Evolutionary conservation across 768 basidiomycete genomes (phyloP), one percentile per base, ranked within the genome.

Genomic region (Lanmaoa rubissima): DNA sequence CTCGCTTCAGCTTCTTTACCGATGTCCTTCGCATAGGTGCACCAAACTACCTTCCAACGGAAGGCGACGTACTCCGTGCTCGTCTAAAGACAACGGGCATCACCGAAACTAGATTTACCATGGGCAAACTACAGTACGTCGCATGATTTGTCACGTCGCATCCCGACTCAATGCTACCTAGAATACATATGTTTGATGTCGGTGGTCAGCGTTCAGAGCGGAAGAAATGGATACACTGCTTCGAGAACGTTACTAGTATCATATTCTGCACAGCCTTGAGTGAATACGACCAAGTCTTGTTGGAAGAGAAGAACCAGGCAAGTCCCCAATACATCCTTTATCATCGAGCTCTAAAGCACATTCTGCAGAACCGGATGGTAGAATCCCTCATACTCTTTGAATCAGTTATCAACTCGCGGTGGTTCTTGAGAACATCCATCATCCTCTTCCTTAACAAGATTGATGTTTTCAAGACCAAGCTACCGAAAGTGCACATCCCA

Each of bases 221-320:
- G 21, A 91, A 91, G 68, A 90, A 90, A 59, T 89, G 87, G 88
- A 88, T 89, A 7, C 86, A 87, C 61, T 87, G 86, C 60, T 90
- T 89, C 52, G 87, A 89, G 63, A 83, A 82, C n/a, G 86, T 89
- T 11, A 88, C 87, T 17, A 82, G 81, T 44, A 88, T 89, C 71
- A 88, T 89, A 59, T 89, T 88, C 64, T 88, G 87, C 64, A 85
- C 85, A 0, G 85, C 87, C 2, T 67, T 89, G 17, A 83, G 81
- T 58, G 87, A 89, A 70, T 89, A 89, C 58, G 87, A 88, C 63
- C 87, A 89, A 67, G 86, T 88, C 0, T 67, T 88, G 5, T 72
- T 88, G 3, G 87, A 88, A 57, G 85, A 87, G 59, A 64, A 64
- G 62, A 61, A 65, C 14, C 73, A 74, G 65, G 75, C 57, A 52